Evolutionary conservation across 257 asterid genomes (phyloP).

Genomic region (Forsythia suspensa): DNA sequence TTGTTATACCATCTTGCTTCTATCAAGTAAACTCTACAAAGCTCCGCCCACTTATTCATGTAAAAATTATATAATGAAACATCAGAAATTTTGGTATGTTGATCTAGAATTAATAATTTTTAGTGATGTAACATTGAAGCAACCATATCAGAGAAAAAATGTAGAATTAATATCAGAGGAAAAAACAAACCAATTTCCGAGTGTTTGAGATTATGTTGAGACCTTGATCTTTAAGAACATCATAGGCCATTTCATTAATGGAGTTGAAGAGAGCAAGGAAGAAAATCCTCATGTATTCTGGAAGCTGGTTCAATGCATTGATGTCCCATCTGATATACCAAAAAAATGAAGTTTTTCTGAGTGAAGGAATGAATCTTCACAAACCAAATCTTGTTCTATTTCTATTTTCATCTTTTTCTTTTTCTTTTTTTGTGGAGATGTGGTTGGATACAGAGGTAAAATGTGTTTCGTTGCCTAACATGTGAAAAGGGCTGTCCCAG

Average conservation of each 20-base stretch:
- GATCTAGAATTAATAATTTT: too few relatives aligned
- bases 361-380: background rate
- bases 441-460: background rate
- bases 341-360: background rate
- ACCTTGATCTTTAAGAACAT: constrained; percentile 51
- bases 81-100: too few relatives aligned
- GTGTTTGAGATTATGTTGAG: constrained; percentile 39
- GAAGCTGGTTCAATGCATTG: constrained; percentile 39
- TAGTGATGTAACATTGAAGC: background rate
- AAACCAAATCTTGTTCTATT: background rate
- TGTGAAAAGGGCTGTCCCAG: background rate
- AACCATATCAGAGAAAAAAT: background rate
- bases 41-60: constrained; percentile 45
- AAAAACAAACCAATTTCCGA: constrained; percentile 31
- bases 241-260: constrained; percentile 47
- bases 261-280: constrained; percentile 48
- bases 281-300: constrained; percentile 44
- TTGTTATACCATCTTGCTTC: constrained; percentile 53
- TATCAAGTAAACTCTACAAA: constrained; percentile 33
- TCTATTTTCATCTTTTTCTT: background rate
- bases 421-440: background rate
- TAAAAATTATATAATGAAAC: too few relatives aligned
- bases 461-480: background rate
- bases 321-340: constrained; percentile 38
- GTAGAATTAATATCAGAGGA: background rate